Base-by-base conservation (phyloP, 805 yeast genomes). In the Hanseniaspora thailandica region DNA sequence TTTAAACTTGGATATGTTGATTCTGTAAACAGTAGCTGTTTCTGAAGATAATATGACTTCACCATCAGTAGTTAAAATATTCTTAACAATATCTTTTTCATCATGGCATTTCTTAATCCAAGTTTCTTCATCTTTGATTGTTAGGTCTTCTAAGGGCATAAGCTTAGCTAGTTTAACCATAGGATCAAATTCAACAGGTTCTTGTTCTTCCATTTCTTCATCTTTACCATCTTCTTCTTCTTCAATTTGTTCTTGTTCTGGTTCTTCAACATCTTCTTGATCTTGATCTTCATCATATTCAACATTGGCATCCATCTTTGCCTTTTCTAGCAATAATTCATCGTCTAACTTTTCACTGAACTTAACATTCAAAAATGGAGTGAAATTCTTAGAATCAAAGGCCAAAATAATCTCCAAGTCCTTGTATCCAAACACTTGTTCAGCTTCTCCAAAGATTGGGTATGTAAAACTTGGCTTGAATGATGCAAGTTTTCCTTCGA, bases 381-480 rank as follows among this genome's bases (percentile, higher is more conserved):
- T 71, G 63, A 89, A 77, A 0, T 93, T 82, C 45, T 73, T 69
- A 36, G 84, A 77, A 63, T 89, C 95, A 64, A 86, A 86, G 17
- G 83, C 79, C 36, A 83, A 64, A 58, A 78, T 76, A 34, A 93
- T 78, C 31, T 72, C 71, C 35, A 89, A 70, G 59, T 78, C 83
- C 58, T 81, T 75, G 64, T 78, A 93, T 2, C 98, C 98, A 62
- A 81, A 86, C 1, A 93, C 81, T 52, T 81, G 81, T 63, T 93
- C 98, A 1, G 87, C 76, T 46, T 88, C 95, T 5, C 97, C 97
- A 71, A 79, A 93, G 10, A 93, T 83, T 2, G 97, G 95, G 65
- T 93, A 93, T 1, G 97, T 90, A 69, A 86, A 88, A 13, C 70
- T 62, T 0, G 97, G 97, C 36, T 74, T 69, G 69, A 89, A 88